Base-by-base conservation (phyloP, 2,329 filamentous ascomycete genomes). In the Arthrobotrys megalospora region DNA sequence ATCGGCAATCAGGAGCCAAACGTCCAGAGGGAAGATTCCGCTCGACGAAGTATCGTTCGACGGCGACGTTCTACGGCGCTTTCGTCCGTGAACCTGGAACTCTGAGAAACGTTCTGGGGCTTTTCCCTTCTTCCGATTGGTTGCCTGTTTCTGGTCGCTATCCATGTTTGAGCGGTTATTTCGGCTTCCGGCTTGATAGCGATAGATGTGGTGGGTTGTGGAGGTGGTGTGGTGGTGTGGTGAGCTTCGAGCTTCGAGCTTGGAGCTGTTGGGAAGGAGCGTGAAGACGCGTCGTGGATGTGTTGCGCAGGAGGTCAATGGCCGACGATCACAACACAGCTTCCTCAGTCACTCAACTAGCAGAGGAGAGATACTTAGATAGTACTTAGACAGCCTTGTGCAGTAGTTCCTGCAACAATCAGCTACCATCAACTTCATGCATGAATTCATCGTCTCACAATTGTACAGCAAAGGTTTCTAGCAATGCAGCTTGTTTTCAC, bases 1-100 rank as follows among this genome's bases (percentile, higher is more conserved):
- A 52, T 66, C 62, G 34, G 65, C 55, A 63, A 77, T 62, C 12
- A 65, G 21, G n/a, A 71, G 50, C 73, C 66, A 77, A 19, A 77
- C 36, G 16, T 77, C 73, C 5, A 77, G 21, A 12, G 73, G 73
- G 32, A 77, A 65, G 4, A 55, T 67, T 10, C 52, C 70, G 28
- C 38, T 63, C 1, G 63, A 32, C 1, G 63, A 32, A 24, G 38
- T 45, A 14, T 58, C 28, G 5, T 11, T 52, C 8, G 16, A 21
- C 1, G 41, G 55, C 7, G 69, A 58, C 36, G 62, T 52, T 21
- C 55, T 66, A 19, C 60, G 60, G 12, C 69, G 60, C 14, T 73
- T 73, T 45, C 52, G 52, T 11, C 36, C 62, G 24, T 63, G 41
- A 38, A 67, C 14, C 14, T 67, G 50, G 6, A 68, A 19, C 45